Evolutionary conservation across 768 basidiomycete genomes (phyloP).

Genomic region (Russula virescens): DNA sequence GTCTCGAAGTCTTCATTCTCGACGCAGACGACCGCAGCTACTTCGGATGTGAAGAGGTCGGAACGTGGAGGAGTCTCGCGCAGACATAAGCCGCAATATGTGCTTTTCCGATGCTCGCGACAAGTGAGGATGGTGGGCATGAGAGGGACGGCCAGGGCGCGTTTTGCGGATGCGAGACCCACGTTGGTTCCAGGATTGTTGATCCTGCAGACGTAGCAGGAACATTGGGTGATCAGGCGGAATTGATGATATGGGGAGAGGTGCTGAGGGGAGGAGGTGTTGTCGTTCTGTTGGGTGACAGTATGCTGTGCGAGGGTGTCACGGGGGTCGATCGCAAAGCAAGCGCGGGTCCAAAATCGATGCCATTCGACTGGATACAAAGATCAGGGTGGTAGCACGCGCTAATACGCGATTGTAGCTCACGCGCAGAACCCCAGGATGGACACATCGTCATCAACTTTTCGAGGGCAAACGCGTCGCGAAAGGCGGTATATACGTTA

Average conservation of each 20-base stretch:
- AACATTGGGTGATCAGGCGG: constrained; percentile 47
- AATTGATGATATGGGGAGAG: constrained; percentile 54
- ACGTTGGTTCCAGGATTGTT: constrained; percentile 47
- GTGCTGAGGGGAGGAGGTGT: constrained; percentile 26
- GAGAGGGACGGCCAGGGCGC: constrained; percentile 36
- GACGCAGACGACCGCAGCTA: constrained; percentile 40
- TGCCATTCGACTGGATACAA: constrained; percentile 54
- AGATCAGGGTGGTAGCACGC: constrained; percentile 21
- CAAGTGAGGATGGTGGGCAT: constrained; percentile 50
- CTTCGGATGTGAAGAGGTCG: constrained; percentile 23
- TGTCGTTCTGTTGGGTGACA: constrained; percentile 34
- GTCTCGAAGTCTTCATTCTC: constrained; percentile 72
- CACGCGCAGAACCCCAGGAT: constrained; percentile 22
- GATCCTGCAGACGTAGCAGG: constrained; percentile 65
- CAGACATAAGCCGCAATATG: constrained; percentile 65
- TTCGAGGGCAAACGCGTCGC: constrained; percentile 31
- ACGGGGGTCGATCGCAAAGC: constrained; percentile 54
- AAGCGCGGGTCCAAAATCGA: constrained; percentile 64
- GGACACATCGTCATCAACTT: constrained; percentile 24
- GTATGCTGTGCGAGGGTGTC: constrained; percentile 48
- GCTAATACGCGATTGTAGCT: constrained; percentile 19
- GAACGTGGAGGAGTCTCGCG: constrained; percentile 51
- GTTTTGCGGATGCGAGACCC: constrained; percentile 51
- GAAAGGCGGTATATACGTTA: constrained; percentile 56
- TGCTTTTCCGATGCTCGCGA: constrained; percentile 55